These are phyloP conservation scores for Aspergillus candidus DNA, from an alignment of 2,329 filamentous ascomycete species.

Conservation along the genomic window DNA sequence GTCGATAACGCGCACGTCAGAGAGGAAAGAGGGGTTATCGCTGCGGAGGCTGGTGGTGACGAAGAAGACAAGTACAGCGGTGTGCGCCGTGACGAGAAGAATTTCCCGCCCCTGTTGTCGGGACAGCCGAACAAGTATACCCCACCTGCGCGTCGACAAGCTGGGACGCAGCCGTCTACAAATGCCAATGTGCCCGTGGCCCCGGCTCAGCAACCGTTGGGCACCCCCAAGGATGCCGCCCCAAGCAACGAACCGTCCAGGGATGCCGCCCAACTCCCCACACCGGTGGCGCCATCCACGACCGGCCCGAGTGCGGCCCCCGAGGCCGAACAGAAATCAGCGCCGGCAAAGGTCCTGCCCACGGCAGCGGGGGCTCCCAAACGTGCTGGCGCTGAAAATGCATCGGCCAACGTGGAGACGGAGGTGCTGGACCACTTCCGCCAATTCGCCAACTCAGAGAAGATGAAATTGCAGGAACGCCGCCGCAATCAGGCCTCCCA, in stretches of 20 bases:
- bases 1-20: constrained; percentile 76
- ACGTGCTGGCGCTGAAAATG: constrained; percentile 44
- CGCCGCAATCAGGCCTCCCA: constrained; percentile 51
- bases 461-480: constrained; percentile 54
- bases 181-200: constrained; percentile 75
- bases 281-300: constrained; percentile 11
- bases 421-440: constrained; percentile 59
- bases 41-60: constrained; percentile 58
- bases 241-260: constrained; percentile 25
- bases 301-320: constrained; percentile 17
- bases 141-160: constrained; percentile 78
- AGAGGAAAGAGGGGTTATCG: constrained; percentile 73
- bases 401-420: constrained; percentile 55
- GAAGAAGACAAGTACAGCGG: constrained; percentile 98
- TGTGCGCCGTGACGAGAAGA: constrained; percentile 63
- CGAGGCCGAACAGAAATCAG: constrained; percentile 23
- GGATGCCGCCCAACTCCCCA: constrained; percentile 16
- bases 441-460: constrained; percentile 57
- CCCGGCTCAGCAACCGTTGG: constrained; percentile 83
- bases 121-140: constrained; percentile 70
- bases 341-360: constrained; percentile 18
- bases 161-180: constrained; percentile 65
- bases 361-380: constrained; percentile 29
- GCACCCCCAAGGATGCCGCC: constrained; percentile 48
- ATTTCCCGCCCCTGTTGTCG: constrained; percentile 60